These are phyloP conservation scores for Fonsecaea nubica DNA, from an alignment of 2,329 filamentous ascomycete genomes.

Conservation along the genomic window DNA sequence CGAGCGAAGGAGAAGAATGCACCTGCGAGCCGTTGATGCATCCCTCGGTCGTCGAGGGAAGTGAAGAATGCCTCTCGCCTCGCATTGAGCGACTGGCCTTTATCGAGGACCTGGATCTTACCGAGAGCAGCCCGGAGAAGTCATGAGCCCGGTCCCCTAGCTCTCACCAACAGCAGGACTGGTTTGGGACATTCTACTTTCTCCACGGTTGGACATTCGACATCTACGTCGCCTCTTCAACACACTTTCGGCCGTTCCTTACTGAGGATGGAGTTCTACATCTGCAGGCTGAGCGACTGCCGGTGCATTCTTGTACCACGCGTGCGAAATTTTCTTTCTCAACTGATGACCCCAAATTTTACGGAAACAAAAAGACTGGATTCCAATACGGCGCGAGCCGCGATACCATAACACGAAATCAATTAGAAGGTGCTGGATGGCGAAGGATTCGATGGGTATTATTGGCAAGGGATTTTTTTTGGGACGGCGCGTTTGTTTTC, in stretches of 20 bases:
- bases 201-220: neutral
- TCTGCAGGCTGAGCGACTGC: neutral
- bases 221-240: neutral
- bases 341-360: conserved; percentile 7
- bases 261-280: neutral
- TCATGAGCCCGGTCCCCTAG: conserved; percentile 11
- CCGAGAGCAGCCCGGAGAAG: conserved; percentile 23
- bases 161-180: conserved; percentile 24
- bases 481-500: conserved; percentile 17
- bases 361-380: conserved; percentile 12
- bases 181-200: neutral
- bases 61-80: conserved; percentile 23
- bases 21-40: conserved; percentile 43
- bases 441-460: conserved; percentile 16
- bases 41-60: conserved; percentile 37
- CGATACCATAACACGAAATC: conserved; percentile 18
- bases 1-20: conserved; percentile 49
- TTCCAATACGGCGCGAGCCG: conserved; percentile 28
- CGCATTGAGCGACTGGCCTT: conserved; percentile 20
- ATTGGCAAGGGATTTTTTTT: conserved; percentile 10
- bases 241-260: neutral
- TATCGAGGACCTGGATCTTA: conserved; percentile 38
- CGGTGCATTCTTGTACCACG: neutral
- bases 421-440: conserved; percentile 12
- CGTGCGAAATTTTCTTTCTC: neutral